Conservation (phyloP, 108 stramenopile species). For the Nitzschia palea region DNA sequence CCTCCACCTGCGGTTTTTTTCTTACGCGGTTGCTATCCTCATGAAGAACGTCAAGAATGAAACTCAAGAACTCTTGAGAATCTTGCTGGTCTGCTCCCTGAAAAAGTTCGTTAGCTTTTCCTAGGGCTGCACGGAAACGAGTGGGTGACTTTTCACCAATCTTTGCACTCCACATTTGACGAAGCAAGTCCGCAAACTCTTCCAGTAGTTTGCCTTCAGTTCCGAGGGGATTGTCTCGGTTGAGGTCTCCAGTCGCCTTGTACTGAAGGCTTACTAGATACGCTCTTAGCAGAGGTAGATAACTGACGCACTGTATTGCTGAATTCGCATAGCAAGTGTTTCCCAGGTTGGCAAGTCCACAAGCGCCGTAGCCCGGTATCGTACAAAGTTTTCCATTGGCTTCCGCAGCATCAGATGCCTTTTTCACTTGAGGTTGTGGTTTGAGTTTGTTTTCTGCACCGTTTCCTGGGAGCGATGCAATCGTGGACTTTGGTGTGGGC, state of each 20-base stretch:
- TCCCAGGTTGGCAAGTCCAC: slow-evolving; percentile 84
- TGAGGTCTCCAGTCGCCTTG: slow-evolving; percentile 80
- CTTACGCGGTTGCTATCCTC: slow-evolving; percentile 93
- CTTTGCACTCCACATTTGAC: slow-evolving; percentile 84
- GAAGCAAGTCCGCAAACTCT: slow-evolving; percentile 86
- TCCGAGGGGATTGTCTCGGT: slow-evolving; percentile 93
- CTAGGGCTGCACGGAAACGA: slow-evolving; percentile 73
- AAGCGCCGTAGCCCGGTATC: slow-evolving; percentile 85
- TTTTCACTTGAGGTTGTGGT: slow-evolving; percentile 46
- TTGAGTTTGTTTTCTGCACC: slow-evolving; percentile 38
- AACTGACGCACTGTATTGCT: slow-evolving; percentile 92
- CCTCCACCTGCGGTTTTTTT: slow-evolving; percentile 90
- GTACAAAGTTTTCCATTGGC: slow-evolving; percentile 58
- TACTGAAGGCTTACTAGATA: slow-evolving; percentile 85
- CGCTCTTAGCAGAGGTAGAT: slow-evolving; percentile 84
- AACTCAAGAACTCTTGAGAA: slow-evolving; percentile 91
- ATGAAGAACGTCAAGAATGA: slow-evolving; percentile 90
- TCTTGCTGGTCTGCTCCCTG: slow-evolving; percentile 96
- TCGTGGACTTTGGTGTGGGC: slow-evolving; percentile 13
- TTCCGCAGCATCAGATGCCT: slow-evolving; percentile 32
- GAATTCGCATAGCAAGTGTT: slow-evolving; percentile 97
- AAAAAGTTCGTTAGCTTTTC: slow-evolving; percentile 80
- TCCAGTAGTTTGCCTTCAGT: slow-evolving; percentile 92
- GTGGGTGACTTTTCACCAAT: slow-evolving; percentile 73
- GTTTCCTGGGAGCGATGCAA: slow-evolving; percentile 21